Conservation (phyloP, 768 basidiomycete species). For the Chalciporus sphaerocephalus region DNA sequence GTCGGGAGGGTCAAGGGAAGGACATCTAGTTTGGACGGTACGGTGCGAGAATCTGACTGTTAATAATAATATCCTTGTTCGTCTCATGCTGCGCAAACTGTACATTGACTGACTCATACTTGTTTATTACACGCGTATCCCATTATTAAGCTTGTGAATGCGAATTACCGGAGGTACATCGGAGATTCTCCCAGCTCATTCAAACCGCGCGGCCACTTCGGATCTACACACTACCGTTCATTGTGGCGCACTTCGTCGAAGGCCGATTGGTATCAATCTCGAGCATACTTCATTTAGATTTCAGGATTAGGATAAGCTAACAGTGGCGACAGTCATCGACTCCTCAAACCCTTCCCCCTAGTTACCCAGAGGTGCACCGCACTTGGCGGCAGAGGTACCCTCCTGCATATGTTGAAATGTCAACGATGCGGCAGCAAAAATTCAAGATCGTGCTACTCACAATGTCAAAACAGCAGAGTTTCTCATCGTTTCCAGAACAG, state of each 20-base stretch:
- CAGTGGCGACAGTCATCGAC: no score
- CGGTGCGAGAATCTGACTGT: neutral
- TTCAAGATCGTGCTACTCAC: neutral
- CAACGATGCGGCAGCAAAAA: neutral
- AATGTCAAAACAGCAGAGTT: neutral
- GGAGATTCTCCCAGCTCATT: no score
- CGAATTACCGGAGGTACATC: no score
- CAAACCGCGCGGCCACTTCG: no score
- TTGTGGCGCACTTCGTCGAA: no score
- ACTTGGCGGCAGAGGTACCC: neutral
- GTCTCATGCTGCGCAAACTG: conserved; percentile 1
- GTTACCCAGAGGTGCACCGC: neutral
- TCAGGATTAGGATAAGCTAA: no score
- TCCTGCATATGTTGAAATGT: neutral
- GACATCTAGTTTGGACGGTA: conserved; percentile 18
- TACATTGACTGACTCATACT: conserved; percentile 2
- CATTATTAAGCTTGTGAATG: conserved; percentile 3
- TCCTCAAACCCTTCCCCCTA: no score
- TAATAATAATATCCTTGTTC: neutral
- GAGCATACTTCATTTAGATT: no score
- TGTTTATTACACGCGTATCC: conserved; percentile 11
- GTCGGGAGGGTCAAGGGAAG: conserved; percentile 24
- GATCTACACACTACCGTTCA: no score
- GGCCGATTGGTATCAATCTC: no score
- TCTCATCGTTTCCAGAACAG: neutral